A percentile compares a stretch with the other conserved stretches of the same genome.
These are phyloP conservation scores for Mrakia frigida DNA, from an alignment of 768 basidiomycete species.

Conservation along the genomic window DNA sequence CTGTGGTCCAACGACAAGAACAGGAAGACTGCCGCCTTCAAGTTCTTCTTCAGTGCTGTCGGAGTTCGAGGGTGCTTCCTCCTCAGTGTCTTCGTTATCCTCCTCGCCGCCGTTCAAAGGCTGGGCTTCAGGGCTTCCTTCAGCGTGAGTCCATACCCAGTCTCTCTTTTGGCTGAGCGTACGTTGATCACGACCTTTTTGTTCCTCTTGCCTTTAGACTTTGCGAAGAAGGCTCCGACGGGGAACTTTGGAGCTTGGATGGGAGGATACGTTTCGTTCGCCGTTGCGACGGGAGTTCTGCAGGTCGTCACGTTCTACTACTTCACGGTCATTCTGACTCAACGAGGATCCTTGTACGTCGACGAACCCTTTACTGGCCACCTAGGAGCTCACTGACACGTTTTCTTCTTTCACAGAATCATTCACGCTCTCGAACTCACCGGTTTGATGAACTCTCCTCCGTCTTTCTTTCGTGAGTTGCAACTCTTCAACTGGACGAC, in stretches of 20 bases:
- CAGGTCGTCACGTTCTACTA: background rate
- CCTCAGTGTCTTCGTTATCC: background rate
- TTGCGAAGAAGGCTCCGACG: background rate
- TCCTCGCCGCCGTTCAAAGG: background rate
- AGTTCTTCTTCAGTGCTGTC: conserved; percentile 7
- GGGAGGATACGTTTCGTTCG: background rate
- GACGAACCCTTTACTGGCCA: background rate
- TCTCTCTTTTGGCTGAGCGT: background rate
- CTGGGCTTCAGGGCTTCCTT: background rate
- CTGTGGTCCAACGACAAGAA: background rate
- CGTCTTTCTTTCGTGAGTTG: conserved; percentile 9
- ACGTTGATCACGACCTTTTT: background rate
- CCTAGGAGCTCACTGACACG: background rate
- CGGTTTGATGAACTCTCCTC: conserved; percentile 14
- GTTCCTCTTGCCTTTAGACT: background rate
- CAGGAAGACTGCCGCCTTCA: background rate
- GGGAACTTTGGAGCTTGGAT: background rate
- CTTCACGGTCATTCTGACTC: background rate
- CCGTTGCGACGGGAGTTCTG: background rate
- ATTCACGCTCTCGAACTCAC: conserved; percentile 21
- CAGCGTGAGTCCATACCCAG: background rate
- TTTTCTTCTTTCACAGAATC: background rate
- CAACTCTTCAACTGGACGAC: too few species aligned
- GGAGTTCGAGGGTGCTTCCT: background rate
- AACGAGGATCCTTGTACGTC: background rate